A percentile compares a stretch with the other conserved stretches of the same genome.
These are phyloP conservation scores for Myxozyma monticola DNA, from an alignment of 805 yeast genomes.

Conservation along the genomic window DNA sequence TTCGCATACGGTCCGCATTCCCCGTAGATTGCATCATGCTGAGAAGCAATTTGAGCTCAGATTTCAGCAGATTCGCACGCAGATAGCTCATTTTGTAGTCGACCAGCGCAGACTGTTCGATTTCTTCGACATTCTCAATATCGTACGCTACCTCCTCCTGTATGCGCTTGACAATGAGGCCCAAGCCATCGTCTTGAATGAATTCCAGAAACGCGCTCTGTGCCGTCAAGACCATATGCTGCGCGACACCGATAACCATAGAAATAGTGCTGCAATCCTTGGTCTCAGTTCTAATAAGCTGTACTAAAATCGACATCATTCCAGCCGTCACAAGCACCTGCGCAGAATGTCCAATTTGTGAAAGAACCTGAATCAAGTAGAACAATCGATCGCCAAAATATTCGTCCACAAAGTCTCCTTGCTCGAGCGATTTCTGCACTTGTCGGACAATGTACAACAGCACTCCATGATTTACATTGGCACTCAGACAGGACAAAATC, in stretches of 20 bases:
- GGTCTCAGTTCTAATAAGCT: slow-evolving; percentile 53
- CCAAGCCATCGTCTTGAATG: slow-evolving; percentile 66
- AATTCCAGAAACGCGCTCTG: slow-evolving; percentile 56
- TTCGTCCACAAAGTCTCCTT: slow-evolving; percentile 48
- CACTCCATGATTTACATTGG: slow-evolving; percentile 82
- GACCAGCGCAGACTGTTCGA: slow-evolving; percentile 19
- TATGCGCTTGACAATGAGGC: slow-evolving; percentile 57
- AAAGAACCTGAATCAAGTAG: slow-evolving; percentile 60
- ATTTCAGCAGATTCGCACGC: slow-evolving; percentile 48
- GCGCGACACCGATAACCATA: slow-evolving; percentile 62
- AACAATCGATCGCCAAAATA: slow-evolving; percentile 53
- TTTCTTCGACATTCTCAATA: slow-evolving; percentile 13
- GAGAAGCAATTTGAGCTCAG: slow-evolving; percentile 62
- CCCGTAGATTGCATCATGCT: slow-evolving; percentile 68
- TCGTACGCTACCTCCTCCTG: slow-evolving; percentile 56
- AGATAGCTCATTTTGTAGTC: slow-evolving; percentile 36
- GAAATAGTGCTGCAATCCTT: slow-evolving; percentile 57
- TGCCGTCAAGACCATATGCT: slow-evolving; percentile 44
- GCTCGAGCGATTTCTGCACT: slow-evolving; percentile 53
- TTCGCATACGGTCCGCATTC: slow-evolving; percentile 76
- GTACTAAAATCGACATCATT: slow-evolving; percentile 61
- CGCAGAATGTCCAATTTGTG: slow-evolving; percentile 46
- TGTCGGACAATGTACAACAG: slow-evolving; percentile 69
- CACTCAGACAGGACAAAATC: slow-evolving; percentile 73
- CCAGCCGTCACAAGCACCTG: slow-evolving; percentile 71